Conservation (phyloP, 1,284 basidiomycete species). For the Wolfiporia cocos region DNA sequence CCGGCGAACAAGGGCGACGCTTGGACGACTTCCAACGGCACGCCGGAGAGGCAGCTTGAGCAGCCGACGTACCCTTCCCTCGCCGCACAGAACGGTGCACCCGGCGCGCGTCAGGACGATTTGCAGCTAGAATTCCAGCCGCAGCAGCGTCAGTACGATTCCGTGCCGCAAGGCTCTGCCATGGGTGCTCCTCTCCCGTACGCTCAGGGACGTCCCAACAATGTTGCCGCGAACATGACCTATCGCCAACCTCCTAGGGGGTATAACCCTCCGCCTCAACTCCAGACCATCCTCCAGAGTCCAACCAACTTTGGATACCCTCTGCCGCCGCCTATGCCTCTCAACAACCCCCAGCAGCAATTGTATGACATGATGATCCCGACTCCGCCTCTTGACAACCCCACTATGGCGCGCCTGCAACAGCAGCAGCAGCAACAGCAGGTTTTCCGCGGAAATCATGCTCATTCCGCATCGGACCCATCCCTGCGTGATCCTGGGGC, state of each 20-base stretch:
- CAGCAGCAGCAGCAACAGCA: slow-evolving; percentile 76
- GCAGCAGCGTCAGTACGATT: slow-evolving; percentile 50
- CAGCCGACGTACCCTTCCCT: slow-evolving; percentile 68
- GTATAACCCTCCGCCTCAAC: slow-evolving; percentile 46
- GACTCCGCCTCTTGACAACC: slow-evolving; percentile 45
- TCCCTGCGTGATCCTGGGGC: slow-evolving; percentile 61
- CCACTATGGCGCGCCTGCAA: slow-evolving; percentile 67
- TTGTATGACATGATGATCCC: slow-evolving; percentile 75
- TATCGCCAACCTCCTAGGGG: slow-evolving; percentile 53
- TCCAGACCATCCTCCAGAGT: slow-evolving; percentile 38
- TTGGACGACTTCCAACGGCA: slow-evolving; percentile 25
- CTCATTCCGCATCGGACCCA: slow-evolving; percentile 76
- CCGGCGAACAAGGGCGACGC: slow-evolving; percentile 23
- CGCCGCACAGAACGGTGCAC: slow-evolving; percentile 30
- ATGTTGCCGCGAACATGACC: slow-evolving; percentile 35
- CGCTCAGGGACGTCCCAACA: slow-evolving; percentile 42
- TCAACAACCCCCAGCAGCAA: slow-evolving; percentile 66
- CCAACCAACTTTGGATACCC: slow-evolving; percentile 51
- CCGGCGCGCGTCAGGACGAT: slow-evolving; percentile 36
- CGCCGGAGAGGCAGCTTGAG: slow-evolving; percentile 34
- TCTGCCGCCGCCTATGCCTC: slow-evolving; percentile 51
- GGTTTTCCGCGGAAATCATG: slow-evolving; percentile 62
- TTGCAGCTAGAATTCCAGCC: slow-evolving; percentile 50
- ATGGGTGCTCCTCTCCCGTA: slow-evolving; percentile 27
- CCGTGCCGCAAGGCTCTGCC: slow-evolving; percentile 15